These are phyloP conservation scores for Arabidopsis lyrata DNA, from an alignment of 441 rosid genomes.

Conservation along the genomic window DNA sequence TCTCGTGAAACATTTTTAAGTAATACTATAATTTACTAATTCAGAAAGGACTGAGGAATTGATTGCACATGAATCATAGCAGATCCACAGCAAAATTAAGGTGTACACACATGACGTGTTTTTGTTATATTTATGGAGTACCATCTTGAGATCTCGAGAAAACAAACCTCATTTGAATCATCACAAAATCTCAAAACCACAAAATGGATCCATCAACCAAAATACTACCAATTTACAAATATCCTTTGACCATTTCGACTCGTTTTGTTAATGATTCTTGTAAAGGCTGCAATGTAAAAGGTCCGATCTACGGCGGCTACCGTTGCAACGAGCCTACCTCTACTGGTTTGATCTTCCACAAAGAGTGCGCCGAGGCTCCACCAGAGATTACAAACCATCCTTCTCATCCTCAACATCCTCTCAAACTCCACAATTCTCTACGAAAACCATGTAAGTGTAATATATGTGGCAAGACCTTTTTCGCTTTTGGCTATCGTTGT, in stretches of 20 bases:
- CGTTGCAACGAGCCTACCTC: not conserved
- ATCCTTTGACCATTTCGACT: not conserved
- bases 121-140: not conserved
- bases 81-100: not conserved
- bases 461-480: not conserved
- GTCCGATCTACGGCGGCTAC: constrained; percentile 17
- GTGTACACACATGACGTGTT: not conserved
- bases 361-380: constrained; percentile 29
- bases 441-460: not conserved
- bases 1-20: not conserved
- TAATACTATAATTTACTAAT: no score
- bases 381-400: constrained; percentile 5
- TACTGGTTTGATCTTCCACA: not conserved
- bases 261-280: not conserved
- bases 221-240: not conserved
- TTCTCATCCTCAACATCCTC: constrained; percentile 23
- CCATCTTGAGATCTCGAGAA: not conserved
- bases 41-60: not conserved
- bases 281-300: constrained; percentile 1
- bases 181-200: not conserved
- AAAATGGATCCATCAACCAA: not conserved
- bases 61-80: not conserved
- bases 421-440: not conserved
- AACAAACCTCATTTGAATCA: not conserved
- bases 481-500: not conserved